Evolutionary conservation across 805 yeast genomes (phyloP), one percentile per base, ranked within the genome.

Genomic region (Ogataea pini): DNA sequence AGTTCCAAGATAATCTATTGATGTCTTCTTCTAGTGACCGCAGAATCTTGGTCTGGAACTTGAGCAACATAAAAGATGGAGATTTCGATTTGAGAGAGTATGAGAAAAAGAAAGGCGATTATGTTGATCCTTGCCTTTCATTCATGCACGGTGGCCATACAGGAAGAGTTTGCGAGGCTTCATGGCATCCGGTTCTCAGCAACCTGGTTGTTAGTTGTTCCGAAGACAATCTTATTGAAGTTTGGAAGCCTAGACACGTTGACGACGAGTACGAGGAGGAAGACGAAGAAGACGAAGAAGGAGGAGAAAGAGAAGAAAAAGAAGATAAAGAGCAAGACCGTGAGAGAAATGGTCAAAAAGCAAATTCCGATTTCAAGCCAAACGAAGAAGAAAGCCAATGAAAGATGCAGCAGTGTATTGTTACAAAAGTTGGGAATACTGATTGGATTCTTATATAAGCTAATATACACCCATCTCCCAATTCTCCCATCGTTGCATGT

Each of bases 71-170:
- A 48, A 79, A 75, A 25, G 82, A 80, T 46, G 78, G 76, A 7
- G 85, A 80, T 28, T 79, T 77, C 52, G 76, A 72, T 44, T 73
- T 72, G 42, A 80, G 76, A 47, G 79, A 79, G 49, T 78, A 73
- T 44, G 71, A 72, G 20, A 85, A 77, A 55, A 83, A 78, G 52
- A 61, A 62, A 36, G 75, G 76, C 24, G 76, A 76, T 29, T 79
- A 77, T 51, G 80, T 82, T 9, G 95, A 90, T 54, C 94, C 96
- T 5, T 85, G 89, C 63, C 75, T 89, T 48, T 68, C 70, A 19
- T 89, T 88, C 61, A 78, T 88, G 59, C 96, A 90, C 65, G 96
- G 95, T 13, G 96, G 96, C 10, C 96, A 89, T 68, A 80, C 90
- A 2, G 80, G 79, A 41, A 74, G 82, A 45, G 75, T 89, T 38